Conservation (phyloP, 2,329 filamentous ascomycete genomes). For the Plectosphaerella cucumerina region DNA sequence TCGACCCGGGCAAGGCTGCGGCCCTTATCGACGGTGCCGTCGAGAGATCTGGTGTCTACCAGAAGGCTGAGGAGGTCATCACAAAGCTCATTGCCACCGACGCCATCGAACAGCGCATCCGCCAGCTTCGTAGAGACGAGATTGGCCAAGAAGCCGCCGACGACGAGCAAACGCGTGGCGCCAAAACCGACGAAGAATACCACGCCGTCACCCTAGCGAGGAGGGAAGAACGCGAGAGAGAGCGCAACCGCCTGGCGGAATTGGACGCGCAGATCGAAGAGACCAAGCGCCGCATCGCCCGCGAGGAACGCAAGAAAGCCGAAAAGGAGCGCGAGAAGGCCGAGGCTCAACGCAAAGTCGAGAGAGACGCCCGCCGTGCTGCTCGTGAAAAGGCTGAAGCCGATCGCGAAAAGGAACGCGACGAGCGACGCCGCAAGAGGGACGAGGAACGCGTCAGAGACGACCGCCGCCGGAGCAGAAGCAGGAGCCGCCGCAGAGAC, state of each 20-base stretch:
- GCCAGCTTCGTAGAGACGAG: conserved; percentile 62
- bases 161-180: conserved; percentile 59
- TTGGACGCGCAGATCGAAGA: conserved; percentile 58
- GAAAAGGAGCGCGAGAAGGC: conserved; percentile 46
- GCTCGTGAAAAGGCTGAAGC: conserved; percentile 34
- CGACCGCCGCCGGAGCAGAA: conserved; percentile 24
- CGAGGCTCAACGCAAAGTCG: conserved; percentile 44
- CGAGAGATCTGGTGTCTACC: conserved; percentile 72
- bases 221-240: conserved; percentile 55
- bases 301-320: conserved; percentile 49
- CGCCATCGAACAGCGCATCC: conserved; percentile 65
- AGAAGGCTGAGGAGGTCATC: conserved; percentile 60
- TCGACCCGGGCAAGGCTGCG: conserved; percentile 69
- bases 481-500: conserved; percentile 29
- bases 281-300: conserved; percentile 55
- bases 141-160: conserved; percentile 66
- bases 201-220: conserved; percentile 60
- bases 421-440: conserved; percentile 44
- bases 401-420: conserved; percentile 48
- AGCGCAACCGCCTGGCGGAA: conserved; percentile 55
- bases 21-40: conserved; percentile 74
- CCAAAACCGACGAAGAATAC: conserved; percentile 72
- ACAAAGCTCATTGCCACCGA: conserved; percentile 63
- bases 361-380: conserved; percentile 43
- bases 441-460: conserved; percentile 36